Percentiles rank a stretch among this genome's conserved stretches.
Evolutionary conservation across 1,284 basidiomycete genomes (phyloP).

Genomic region (Ceratobasidium sp.): DNA sequence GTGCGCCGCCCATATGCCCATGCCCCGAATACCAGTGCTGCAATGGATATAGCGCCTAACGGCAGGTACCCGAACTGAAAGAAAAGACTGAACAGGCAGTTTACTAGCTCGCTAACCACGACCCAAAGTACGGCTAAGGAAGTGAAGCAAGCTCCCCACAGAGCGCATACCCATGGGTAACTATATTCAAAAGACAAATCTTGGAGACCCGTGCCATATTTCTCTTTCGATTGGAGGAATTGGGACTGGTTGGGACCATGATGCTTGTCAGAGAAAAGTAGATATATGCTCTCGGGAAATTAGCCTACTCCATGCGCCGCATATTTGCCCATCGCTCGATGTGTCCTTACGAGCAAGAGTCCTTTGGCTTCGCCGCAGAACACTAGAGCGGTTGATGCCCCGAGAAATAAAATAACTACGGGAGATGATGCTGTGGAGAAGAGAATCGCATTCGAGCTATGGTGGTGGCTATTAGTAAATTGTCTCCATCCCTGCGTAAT

Average conservation of each 20-base stretch:
- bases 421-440: constrained; percentile 22
- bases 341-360: constrained; percentile 27
- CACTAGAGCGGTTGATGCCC: constrained; percentile 7
- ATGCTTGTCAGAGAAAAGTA: background rate
- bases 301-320: constrained; percentile 33
- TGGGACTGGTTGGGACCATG: constrained; percentile 8
- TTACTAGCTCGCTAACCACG: background rate
- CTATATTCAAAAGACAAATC: constrained; percentile 36
- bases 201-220: constrained; percentile 35
- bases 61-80: constrained; percentile 8
- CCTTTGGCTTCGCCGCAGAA: constrained; percentile 27
- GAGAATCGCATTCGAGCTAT: constrained; percentile 22
- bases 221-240: constrained; percentile 35
- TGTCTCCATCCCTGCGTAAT: background rate
- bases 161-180: constrained; percentile 35
- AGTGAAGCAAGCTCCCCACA: constrained; percentile 35
- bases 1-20: constrained; percentile 34
- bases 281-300: background rate
- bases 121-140: constrained; percentile 27
- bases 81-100: background rate
- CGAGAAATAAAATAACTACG: constrained; percentile 24
- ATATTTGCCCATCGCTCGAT: constrained; percentile 38
- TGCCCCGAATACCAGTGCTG: constrained; percentile 1
- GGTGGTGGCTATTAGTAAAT: background rate
- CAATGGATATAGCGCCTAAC: background rate